A percentile compares a stretch with the other conserved stretches of the same genome.
Evolutionary conservation across 257 asterid genomes (phyloP).

Genomic region (Plantago ovata): DNA sequence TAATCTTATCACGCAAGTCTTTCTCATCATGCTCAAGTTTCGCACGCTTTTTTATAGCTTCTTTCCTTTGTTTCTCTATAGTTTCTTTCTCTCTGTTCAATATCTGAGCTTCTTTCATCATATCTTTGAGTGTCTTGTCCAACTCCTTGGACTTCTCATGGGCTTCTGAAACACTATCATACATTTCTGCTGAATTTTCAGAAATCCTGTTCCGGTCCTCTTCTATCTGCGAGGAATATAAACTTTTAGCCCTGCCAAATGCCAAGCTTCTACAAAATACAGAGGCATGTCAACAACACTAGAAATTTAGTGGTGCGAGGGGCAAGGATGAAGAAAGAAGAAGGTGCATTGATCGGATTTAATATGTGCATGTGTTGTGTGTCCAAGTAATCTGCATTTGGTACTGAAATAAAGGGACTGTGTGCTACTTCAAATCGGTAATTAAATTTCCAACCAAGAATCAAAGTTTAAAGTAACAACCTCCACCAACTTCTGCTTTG

Average conservation of each 20-base stretch:
- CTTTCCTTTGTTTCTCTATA: slow-evolving; percentile 76
- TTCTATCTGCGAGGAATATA: slow-evolving; percentile 61
- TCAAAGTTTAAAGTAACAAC: slow-evolving; percentile 21
- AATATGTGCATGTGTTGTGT: too few relatives aligned
- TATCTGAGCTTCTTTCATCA: slow-evolving; percentile 73
- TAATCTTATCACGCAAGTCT: slow-evolving; percentile 80
- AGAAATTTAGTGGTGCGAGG: too few relatives aligned
- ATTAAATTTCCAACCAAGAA: slow-evolving; percentile 12
- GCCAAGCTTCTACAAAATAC: too few relatives aligned
- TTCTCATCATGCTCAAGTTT: slow-evolving; percentile 88
- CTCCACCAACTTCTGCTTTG: slow-evolving; percentile 75
- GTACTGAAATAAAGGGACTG: not conserved
- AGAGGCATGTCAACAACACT: too few relatives aligned
- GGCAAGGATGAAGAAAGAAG: too few relatives aligned
- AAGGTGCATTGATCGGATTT: too few relatives aligned
- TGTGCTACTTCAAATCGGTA: not conserved
- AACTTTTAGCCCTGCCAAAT: not conserved
- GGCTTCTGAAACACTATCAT: slow-evolving; percentile 65
- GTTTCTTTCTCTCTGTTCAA: slow-evolving; percentile 82
- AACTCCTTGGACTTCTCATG: slow-evolving; percentile 82
- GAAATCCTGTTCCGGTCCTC: slow-evolving; percentile 64
- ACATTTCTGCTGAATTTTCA: slow-evolving; percentile 62
- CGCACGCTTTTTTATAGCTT: slow-evolving; percentile 83
- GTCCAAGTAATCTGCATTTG: not conserved
- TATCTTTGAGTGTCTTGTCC: slow-evolving; percentile 74